A percentile compares a stretch with the other conserved stretches of the same genome.
Evolutionary conservation across 2,329 filamentous ascomycete genomes (phyloP).

Genomic region (Trichoderma aggressivum): DNA sequence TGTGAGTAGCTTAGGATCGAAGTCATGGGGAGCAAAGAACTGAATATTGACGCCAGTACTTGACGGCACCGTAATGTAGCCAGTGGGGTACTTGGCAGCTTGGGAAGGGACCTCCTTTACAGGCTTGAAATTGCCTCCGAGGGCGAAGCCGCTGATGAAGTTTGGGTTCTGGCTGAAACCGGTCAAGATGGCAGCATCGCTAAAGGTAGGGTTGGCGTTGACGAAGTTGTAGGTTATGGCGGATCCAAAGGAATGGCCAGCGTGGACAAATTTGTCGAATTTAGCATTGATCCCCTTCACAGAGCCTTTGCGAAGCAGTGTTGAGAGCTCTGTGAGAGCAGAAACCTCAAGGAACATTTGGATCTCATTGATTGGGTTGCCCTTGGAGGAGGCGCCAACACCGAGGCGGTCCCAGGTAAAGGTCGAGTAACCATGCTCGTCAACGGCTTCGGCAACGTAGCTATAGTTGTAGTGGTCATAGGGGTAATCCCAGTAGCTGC

Average conservation of each 20-base stretch:
- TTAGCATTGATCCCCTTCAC: conserved; percentile 40
- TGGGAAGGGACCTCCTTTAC: conserved; percentile 35
- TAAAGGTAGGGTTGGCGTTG: conserved; percentile 48
- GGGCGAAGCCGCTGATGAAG: conserved; percentile 43
- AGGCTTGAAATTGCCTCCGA: conserved; percentile 46
- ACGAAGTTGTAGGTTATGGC: conserved; percentile 55
- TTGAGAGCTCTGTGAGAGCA: conserved; percentile 53
- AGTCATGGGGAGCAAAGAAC: conserved; percentile 51
- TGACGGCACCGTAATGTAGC: conserved; percentile 51
- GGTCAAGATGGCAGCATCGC: conserved; percentile 58
- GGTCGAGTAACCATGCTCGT: conserved; percentile 54
- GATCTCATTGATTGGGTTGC: conserved; percentile 57
- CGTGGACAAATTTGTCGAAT: conserved; percentile 50
- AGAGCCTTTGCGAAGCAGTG: conserved; percentile 42
- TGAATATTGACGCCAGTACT: conserved; percentile 49
- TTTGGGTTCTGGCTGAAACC: conserved; percentile 52
- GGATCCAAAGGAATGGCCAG: conserved; percentile 64
- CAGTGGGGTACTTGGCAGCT: conserved; percentile 38
- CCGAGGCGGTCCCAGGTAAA: conserved; percentile 62
- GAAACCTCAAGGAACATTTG: conserved; percentile 57
- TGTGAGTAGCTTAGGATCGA: conserved; percentile 52
- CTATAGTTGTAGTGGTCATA: conserved; percentile 59
- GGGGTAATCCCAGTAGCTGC: conserved; percentile 59
- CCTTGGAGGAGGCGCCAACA: conserved; percentile 55
- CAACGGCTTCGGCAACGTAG: conserved; percentile 56